Percentiles rank a stretch among this genome's conserved stretches.
These are phyloP conservation scores for Gautieria morchelliformis DNA, from an alignment of 768 basidiomycete species.

Conservation along the genomic window DNA sequence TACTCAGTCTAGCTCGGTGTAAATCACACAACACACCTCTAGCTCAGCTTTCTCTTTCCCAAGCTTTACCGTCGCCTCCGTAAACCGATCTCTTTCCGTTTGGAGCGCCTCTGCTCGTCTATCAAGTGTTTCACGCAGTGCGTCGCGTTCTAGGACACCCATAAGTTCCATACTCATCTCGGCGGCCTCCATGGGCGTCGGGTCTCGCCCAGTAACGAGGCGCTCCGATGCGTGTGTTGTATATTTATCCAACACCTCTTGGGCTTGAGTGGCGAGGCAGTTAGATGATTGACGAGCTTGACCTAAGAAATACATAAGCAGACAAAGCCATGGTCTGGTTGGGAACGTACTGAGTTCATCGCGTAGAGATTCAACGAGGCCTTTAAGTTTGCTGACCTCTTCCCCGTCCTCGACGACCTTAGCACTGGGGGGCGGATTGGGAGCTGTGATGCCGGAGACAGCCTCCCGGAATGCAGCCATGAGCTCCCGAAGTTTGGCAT, in stretches of 20 bases:
- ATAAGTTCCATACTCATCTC: conserved; percentile 47
- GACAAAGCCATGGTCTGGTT: not conserved
- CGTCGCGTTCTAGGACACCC: conserved; percentile 41
- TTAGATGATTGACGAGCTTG: conserved; percentile 24
- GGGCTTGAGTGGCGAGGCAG: conserved; percentile 22
- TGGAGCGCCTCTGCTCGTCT: conserved; percentile 49
- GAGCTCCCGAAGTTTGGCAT: conserved; percentile 36
- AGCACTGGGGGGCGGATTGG: conserved; percentile 9
- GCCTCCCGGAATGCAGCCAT: conserved; percentile 32
- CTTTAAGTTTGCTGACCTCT: conserved; percentile 43
- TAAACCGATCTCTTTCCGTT: conserved; percentile 53
- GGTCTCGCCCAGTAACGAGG: conserved; percentile 23
- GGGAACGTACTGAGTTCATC: conserved; percentile 45
- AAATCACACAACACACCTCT: conserved; percentile 38
- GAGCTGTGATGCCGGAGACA: conserved; percentile 20
- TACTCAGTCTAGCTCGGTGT: not conserved
- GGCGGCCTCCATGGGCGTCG: conserved; percentile 19
- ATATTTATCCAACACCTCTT: conserved; percentile 48
- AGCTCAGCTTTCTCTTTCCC: conserved; percentile 55
- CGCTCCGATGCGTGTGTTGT: conserved; percentile 24
- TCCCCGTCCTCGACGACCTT: conserved; percentile 22
- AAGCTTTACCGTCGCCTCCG: conserved; percentile 51
- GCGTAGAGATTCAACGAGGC: conserved; percentile 40
- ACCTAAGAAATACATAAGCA: conserved; percentile 24
- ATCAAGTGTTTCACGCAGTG: conserved; percentile 45